phyloP scores from a whole-genome alignment of 257 asterid genomes.

The Parsonsia alboflavescens region DNA sequence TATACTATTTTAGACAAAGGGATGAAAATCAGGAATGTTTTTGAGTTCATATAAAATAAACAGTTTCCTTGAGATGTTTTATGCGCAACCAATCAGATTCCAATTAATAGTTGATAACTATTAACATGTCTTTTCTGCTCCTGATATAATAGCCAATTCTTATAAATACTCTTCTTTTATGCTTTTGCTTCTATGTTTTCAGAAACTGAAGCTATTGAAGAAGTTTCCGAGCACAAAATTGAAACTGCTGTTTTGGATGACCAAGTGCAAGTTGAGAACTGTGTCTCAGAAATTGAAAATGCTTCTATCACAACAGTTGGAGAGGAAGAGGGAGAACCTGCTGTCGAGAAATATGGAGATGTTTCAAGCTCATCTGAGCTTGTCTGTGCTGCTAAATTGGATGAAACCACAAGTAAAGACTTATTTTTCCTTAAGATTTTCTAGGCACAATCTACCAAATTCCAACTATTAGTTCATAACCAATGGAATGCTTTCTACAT shows the following conservation, averaged over 20 bases:
- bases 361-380: slow-evolving; percentile 23
- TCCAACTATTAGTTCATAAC: background rate
- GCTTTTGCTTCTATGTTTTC: slow-evolving; percentile 20
- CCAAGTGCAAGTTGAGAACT: slow-evolving; percentile 21
- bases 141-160: background rate
- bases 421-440: background rate
- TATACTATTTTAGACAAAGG: background rate
- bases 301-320: slow-evolving; percentile 8
- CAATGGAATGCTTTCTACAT: background rate
- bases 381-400: slow-evolving; percentile 23
- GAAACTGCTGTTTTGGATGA: slow-evolving; percentile 18
- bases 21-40: background rate
- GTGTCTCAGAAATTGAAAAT: slow-evolving; percentile 13
- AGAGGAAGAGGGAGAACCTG: slow-evolving; percentile 15
- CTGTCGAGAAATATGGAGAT: slow-evolving; percentile 22
- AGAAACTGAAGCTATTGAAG: slow-evolving; percentile 35
- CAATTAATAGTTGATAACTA: background rate
- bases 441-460: background rate
- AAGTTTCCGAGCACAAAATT: slow-evolving; percentile 19
- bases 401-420: slow-evolving; percentile 34
- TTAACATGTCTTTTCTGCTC: background rate
- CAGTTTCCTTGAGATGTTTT: background rate
- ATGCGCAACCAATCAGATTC: background rate
- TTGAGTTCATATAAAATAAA: background rate
- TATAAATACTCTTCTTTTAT: slow-evolving; percentile 9